phyloP scores from a whole-genome alignment of 495 filamentous ascomycete genomes.

The Xylaria palmicola region DNA sequence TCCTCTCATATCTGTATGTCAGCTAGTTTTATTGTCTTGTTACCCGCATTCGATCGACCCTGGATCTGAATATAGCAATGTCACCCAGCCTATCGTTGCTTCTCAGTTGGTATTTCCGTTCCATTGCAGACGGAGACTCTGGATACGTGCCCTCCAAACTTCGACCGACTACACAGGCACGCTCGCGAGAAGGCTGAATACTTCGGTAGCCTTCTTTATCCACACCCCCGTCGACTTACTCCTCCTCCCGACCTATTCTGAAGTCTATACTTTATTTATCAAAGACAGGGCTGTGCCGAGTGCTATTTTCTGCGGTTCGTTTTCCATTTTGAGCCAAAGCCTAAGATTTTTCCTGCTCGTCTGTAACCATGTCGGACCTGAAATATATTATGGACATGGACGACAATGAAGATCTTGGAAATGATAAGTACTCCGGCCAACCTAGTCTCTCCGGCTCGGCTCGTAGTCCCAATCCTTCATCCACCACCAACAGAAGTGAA shows the following conservation, averaged over 20 bases:
- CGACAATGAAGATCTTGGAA: slow-evolving; percentile 36
- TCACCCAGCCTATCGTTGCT: slow-evolving; percentile 35
- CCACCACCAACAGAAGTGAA: slow-evolving; percentile 25
- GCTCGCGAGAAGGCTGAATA: slow-evolving; percentile 34
- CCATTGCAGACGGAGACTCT: slow-evolving; percentile 34
- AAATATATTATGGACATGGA: slow-evolving; percentile 49
- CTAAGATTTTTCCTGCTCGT: slow-evolving; percentile 10
- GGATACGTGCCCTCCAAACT: slow-evolving; percentile 12
- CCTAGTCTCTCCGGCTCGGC: slow-evolving; percentile 32
- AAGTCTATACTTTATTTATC: slow-evolving; percentile 40
- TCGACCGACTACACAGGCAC: slow-evolving; percentile 7
- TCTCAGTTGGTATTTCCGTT: slow-evolving; percentile 32
- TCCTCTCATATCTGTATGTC: slow-evolving; percentile 4
- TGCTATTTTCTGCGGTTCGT: slow-evolving; percentile 22
- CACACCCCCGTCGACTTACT: slow-evolving; percentile 28
- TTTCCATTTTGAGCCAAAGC: slow-evolving; percentile 42
- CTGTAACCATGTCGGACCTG: slow-evolving; percentile 47
- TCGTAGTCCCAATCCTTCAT: slow-evolving; percentile 40
- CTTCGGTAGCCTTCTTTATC: slow-evolving; percentile 31
- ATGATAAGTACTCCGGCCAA: slow-evolving; percentile 32
- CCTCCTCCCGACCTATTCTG: slow-evolving; percentile 29
- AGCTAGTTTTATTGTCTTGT: slow-evolving; percentile 8
- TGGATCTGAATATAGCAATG: slow-evolving; percentile 50
- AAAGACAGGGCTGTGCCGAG: slow-evolving; percentile 33
- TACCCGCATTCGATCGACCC: slow-evolving; percentile 31